These are phyloP conservation scores for Phytophthora ohioensis DNA, from an alignment of 352 stramenopile genomes.

Conservation along the genomic window DNA sequence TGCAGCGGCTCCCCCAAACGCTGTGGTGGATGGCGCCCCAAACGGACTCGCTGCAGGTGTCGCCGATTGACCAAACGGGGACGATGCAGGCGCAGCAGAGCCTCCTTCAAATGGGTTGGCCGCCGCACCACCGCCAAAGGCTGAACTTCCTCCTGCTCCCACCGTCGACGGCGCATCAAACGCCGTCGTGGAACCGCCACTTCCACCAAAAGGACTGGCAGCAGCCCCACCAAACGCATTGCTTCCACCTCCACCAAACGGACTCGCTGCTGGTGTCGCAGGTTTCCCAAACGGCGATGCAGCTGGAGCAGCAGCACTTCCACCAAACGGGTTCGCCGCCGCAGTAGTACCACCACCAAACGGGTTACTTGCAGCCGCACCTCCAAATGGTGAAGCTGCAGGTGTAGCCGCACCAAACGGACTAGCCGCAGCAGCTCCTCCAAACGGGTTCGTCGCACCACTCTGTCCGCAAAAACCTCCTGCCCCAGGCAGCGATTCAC, in stretches of 20 bases:
- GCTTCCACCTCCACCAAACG: constrained; percentile 37
- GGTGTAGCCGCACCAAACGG: constrained; percentile 26
- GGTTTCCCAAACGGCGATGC: constrained; percentile 35
- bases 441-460: constrained; percentile 33
- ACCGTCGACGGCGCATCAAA: constrained; percentile 42
- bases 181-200: constrained; percentile 24
- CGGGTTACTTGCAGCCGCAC: constrained; percentile 32
- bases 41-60: constrained; percentile 47
- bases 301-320: constrained; percentile 1
- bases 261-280: constrained; percentile 30
- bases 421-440: constrained; percentile 26
- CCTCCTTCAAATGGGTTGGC: constrained; percentile 38
- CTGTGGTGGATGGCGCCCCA: constrained; percentile 26
- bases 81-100: constrained; percentile 29
- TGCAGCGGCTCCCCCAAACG: constrained; percentile 39
- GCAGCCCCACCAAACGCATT: constrained; percentile 34
- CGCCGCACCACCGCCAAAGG: constrained; percentile 26
- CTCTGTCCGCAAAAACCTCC: constrained; percentile 27
- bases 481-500: constrained; percentile 45
- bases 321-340: constrained; percentile 33
- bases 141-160: constrained; percentile 21
- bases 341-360: constrained; percentile 25
- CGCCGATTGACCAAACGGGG: constrained; percentile 37
- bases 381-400: constrained; percentile 39
- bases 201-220: constrained; percentile 45